A percentile compares a stretch with the other conserved stretches of the same genome.
phyloP scores from a whole-genome alignment of 2,329 filamentous ascomycete species.

The Chaetomiaceae sp. region DNA sequence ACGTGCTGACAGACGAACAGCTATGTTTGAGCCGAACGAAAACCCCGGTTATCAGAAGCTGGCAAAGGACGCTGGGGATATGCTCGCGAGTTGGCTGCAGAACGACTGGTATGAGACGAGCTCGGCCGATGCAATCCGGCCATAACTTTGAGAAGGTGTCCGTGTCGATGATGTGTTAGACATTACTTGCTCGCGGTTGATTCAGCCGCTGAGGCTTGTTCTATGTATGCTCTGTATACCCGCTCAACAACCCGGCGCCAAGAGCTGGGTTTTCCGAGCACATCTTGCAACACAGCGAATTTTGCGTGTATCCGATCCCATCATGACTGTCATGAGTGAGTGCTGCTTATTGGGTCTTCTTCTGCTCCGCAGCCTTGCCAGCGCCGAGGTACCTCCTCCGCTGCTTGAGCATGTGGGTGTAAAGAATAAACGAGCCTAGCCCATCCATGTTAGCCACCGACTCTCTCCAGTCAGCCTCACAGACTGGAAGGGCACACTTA shows the following conservation, averaged over 20 bases:
- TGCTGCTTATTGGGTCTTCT: constrained; percentile 37
- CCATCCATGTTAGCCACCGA: constrained; percentile 1
- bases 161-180: not conserved
- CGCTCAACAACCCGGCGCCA: not conserved
- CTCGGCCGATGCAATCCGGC: constrained; percentile 28
- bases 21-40: constrained; percentile 65
- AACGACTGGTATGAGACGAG: constrained; percentile 62
- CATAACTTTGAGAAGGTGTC: constrained; percentile 1
- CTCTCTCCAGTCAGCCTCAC: not conserved
- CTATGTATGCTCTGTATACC: constrained; percentile 1
- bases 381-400: constrained; percentile 54
- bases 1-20: constrained; percentile 31
- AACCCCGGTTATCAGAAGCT: constrained; percentile 69
- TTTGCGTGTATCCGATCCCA: no score
- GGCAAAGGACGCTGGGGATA: constrained; percentile 56
- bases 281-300: no score
- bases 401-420: constrained; percentile 93
- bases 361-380: constrained; percentile 46
- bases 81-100: constrained; percentile 59
- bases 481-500: constrained; percentile 36
- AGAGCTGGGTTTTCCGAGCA: no score
- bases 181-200: constrained; percentile 2
- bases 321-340: no score
- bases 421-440: constrained; percentile 67
- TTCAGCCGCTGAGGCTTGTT: constrained; percentile 1